A percentile compares a stretch with the other conserved stretches of the same genome.
Conservation (phyloP, 345 rosid genomes). For the Eucalyptus pumila region DNA sequence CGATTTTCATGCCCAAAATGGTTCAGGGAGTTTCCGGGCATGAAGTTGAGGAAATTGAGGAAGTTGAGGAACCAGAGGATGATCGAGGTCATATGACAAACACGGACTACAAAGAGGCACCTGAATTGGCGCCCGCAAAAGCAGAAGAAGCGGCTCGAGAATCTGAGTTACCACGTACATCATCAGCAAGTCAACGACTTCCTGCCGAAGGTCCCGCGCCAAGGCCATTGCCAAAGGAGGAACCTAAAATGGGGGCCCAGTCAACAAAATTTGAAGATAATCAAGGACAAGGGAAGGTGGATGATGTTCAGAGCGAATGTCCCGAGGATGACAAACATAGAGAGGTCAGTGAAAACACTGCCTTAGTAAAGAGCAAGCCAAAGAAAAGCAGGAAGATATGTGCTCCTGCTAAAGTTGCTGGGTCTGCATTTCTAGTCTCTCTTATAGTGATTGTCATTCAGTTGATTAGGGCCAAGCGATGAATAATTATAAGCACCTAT, state of each 20-base stretch:
- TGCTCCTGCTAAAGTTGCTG: conserved; percentile 24
- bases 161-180: neutral
- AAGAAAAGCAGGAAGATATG: conserved; percentile 7
- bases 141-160: neutral
- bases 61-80: conserved; percentile 16
- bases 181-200: neutral
- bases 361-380: neutral
- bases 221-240: neutral
- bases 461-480: conserved; percentile 23
- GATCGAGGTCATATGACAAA: neutral
- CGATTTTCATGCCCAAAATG: conserved; percentile 53
- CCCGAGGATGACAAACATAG: neutral
- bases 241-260: neutral
- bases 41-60: conserved; percentile 56
- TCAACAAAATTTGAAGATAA: neutral
- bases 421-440: conserved; percentile 46
- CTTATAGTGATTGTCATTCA: conserved; percentile 38
- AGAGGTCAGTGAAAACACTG: neutral
- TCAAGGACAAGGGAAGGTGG: neutral
- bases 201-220: neutral
- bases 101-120: neutral
- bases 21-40: conserved; percentile 40
- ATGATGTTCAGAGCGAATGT: neutral
- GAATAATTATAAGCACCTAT: neutral
- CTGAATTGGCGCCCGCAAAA: neutral